Evolutionary conservation across 306 rosid species (phyloP).

Genomic region (Cucumis melo): DNA sequence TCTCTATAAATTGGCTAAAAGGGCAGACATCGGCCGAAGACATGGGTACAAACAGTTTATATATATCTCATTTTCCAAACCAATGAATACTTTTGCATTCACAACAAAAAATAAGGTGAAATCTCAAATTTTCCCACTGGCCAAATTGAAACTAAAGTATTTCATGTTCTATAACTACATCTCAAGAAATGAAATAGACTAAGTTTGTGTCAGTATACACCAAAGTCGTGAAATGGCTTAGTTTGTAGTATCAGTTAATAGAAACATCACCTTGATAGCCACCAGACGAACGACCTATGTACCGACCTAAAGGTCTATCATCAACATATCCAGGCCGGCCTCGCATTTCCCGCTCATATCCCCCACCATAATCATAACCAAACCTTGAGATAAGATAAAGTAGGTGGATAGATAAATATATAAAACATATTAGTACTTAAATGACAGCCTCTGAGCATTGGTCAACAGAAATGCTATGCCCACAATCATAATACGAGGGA

Average conservation of each 20-base stretch:
- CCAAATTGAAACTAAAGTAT: not conserved
- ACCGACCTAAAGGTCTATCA: conserved; percentile 76
- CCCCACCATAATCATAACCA: conserved; percentile 74
- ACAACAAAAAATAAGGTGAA: not conserved
- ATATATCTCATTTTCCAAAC: not conserved
- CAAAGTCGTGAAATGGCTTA: not conserved
- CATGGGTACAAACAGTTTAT: not conserved
- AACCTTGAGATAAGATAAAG: conserved; percentile 25
- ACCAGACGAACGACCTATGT: conserved; percentile 49
- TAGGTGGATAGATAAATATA: not conserved
- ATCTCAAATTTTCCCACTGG: not conserved
- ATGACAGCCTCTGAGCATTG: not conserved
- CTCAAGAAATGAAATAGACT: not conserved
- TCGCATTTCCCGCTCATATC: conserved; percentile 71
- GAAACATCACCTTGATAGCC: conserved; percentile 63
- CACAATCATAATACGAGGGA: not conserved
- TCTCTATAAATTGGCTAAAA: not conserved
- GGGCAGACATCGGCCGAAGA: not conserved
- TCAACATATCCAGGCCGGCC: conserved; percentile 64
- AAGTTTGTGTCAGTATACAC: not conserved
- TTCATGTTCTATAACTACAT: not conserved
- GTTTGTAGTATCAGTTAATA: conserved; percentile 8
- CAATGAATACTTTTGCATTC: not conserved
- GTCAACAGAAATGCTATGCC: not conserved
- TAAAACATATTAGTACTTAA: not conserved